Percentiles rank a stretch among this genome's conserved stretches.
phyloP scores from a whole-genome alignment of 441 rosid genomes.

The Syzygium malaccense region DNA sequence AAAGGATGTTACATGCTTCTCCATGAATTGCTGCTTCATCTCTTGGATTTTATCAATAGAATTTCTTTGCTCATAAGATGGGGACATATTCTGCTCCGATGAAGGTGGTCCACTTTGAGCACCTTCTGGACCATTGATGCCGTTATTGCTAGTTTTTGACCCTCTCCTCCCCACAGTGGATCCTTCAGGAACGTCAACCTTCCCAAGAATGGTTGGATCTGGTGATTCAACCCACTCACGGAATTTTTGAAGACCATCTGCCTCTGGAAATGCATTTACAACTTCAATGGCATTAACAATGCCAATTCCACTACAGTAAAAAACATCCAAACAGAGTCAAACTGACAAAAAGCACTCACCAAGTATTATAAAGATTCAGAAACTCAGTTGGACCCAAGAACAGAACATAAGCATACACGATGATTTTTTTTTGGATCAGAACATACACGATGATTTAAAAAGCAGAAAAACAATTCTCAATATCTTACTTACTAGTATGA shows the following conservation, averaged over 20 bases:
- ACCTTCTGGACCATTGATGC: slow-evolving; percentile 7
- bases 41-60: slow-evolving; percentile 27
- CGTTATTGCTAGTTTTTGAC: slow-evolving; percentile 24
- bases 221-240: slow-evolving; percentile 98
- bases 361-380: not conserved
- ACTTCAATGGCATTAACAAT: slow-evolving; percentile 98
- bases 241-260: slow-evolving; percentile 81
- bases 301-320: slow-evolving; percentile 87
- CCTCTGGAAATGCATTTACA: slow-evolving; percentile 88
- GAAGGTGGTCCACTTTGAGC: slow-evolving; percentile 16
- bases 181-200: slow-evolving; percentile 27
- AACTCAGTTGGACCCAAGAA: not conserved
- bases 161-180: slow-evolving; percentile 32
- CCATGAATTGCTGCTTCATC: slow-evolving; percentile 71
- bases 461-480: not conserved
- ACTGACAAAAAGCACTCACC: not conserved
- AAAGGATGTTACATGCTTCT: slow-evolving; percentile 56
- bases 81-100: slow-evolving; percentile 13
- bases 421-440: not conserved
- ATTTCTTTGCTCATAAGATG: slow-evolving; percentile 19
- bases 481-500: not conserved
- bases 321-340: not conserved
- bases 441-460: not conserved
- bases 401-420: not conserved
- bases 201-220: slow-evolving; percentile 84